Conservation (phyloP, 2,329 filamentous ascomycete genomes). For the Amesomyces nigricolor region DNA sequence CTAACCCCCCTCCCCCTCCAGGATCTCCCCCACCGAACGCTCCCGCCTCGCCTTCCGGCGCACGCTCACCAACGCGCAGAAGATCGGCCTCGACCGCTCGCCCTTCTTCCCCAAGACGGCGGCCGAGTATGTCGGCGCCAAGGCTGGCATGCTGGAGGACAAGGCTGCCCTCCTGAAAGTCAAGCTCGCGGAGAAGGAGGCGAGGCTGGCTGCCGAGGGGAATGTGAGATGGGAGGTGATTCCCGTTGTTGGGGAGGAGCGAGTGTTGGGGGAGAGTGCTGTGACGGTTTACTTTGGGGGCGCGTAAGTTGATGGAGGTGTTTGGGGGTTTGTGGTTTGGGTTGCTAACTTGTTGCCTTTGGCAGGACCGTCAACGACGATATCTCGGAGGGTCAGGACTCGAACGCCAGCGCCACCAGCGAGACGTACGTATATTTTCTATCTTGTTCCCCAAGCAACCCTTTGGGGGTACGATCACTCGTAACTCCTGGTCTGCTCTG, state of each 20-base stretch:
- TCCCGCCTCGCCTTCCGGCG: neutral
- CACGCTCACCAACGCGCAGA: neutral
- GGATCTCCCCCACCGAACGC: neutral
- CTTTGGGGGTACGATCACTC: too few relatives aligned
- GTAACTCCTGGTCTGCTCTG: too few relatives aligned
- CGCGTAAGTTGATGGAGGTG: neutral
- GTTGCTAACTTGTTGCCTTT: too few relatives aligned
- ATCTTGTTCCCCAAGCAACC: too few relatives aligned
- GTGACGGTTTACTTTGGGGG: neutral
- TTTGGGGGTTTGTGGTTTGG: too few relatives aligned
- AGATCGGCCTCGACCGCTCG: conserved; percentile 2
- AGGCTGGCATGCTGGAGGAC: neutral
- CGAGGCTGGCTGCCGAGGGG: neutral
- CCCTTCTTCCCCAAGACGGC: conserved; percentile 6
- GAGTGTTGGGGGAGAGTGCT: neutral
- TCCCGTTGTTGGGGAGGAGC: neutral
- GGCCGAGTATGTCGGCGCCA: conserved; percentile 5
- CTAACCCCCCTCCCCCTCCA: too few relatives aligned
- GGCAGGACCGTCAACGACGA: too few relatives aligned
- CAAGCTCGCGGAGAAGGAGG: conserved; percentile 3
- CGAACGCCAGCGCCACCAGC: too few relatives aligned
- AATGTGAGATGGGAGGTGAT: neutral
- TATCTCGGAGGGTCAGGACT: too few relatives aligned
- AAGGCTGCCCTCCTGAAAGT: neutral
- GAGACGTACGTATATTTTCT: too few relatives aligned